Conservation (phyloP, 352 stramenopile species). For the Globisporangium nagaii region DNA sequence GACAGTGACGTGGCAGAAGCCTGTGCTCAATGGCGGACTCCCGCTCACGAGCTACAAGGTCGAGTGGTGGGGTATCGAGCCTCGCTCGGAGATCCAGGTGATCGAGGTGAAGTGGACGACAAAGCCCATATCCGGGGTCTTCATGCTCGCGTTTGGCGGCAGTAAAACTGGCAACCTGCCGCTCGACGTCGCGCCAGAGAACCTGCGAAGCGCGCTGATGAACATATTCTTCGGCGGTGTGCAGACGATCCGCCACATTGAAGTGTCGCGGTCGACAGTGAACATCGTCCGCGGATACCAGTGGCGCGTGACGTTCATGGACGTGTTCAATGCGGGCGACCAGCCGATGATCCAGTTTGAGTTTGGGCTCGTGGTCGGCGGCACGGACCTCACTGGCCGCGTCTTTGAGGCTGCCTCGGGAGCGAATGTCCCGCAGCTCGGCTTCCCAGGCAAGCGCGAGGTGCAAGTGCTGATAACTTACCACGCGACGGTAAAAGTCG, state of each 20-base stretch:
- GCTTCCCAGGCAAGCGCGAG: constrained; percentile 62
- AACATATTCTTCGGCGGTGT: constrained; percentile 55
- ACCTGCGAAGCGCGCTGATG: constrained; percentile 83
- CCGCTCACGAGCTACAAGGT: constrained; percentile 72
- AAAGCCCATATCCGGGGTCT: constrained; percentile 35
- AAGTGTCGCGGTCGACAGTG: constrained; percentile 52
- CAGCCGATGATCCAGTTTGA: constrained; percentile 61
- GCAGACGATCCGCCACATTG: constrained; percentile 32
- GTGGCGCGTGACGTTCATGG: constrained; percentile 74
- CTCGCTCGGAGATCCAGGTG: constrained; percentile 69
- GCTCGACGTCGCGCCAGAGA: constrained; percentile 70
- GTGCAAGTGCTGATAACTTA: constrained; percentile 73
- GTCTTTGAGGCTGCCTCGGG: constrained; percentile 50
- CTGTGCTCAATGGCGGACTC: constrained; percentile 48
- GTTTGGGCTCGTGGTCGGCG: constrained; percentile 21
- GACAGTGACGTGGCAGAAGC: constrained; percentile 71
- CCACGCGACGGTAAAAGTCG: constrained; percentile 24
- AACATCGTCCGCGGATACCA: constrained; percentile 63
- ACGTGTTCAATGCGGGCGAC: constrained; percentile 33
- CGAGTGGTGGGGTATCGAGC: constrained; percentile 68
- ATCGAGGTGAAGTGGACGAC: constrained; percentile 83
- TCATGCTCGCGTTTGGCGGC: constrained; percentile 80
- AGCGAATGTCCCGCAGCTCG: constrained; percentile 25
- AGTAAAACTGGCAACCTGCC: constrained; percentile 55
- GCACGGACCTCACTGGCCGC: constrained; percentile 22